Percentiles rank a stretch among this genome's conserved stretches.
These are phyloP conservation scores for Phytopythium mirpurense DNA, from an alignment of 352 stramenopile species.

Conservation along the genomic window DNA sequence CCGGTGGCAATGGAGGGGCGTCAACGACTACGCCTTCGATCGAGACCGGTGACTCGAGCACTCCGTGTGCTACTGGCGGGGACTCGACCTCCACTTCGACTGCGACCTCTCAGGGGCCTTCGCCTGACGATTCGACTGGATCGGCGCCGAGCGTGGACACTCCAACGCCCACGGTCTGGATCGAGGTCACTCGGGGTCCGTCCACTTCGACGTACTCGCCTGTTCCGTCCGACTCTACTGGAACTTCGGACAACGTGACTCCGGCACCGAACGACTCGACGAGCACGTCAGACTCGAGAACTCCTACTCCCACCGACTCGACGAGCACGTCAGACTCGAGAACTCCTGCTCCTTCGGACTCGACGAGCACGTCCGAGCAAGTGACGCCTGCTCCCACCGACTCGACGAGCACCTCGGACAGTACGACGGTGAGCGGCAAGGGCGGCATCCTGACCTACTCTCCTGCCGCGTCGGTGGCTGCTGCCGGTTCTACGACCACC, in stretches of 20 bases:
- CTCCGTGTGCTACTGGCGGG: not conserved
- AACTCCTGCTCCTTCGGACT: not conserved
- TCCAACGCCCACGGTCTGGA: not conserved
- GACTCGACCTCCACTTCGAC: not conserved
- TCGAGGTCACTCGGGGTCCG: not conserved
- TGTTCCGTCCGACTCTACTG: not conserved
- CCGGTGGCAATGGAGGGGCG: not conserved
- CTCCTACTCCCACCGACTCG: not conserved
- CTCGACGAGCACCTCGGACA: not conserved
- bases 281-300: not conserved
- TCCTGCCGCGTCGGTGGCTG: not conserved
- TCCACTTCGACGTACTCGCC: not conserved
- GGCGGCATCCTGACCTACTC: not conserved
- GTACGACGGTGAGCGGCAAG: not conserved
- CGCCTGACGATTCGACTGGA: not conserved
- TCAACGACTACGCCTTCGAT: not conserved
- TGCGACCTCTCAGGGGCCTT: not conserved
- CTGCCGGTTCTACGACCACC: not conserved
- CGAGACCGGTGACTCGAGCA: not conserved
- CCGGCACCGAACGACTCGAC: not conserved
- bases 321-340: constrained; percentile 1
- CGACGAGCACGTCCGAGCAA: not conserved
- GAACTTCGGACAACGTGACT: not conserved
- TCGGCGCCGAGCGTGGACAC: not conserved
- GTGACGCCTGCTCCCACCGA: not conserved